Conservation (phyloP, 148 eudicot genomes). For the Chenopodium suecicum region DNA sequence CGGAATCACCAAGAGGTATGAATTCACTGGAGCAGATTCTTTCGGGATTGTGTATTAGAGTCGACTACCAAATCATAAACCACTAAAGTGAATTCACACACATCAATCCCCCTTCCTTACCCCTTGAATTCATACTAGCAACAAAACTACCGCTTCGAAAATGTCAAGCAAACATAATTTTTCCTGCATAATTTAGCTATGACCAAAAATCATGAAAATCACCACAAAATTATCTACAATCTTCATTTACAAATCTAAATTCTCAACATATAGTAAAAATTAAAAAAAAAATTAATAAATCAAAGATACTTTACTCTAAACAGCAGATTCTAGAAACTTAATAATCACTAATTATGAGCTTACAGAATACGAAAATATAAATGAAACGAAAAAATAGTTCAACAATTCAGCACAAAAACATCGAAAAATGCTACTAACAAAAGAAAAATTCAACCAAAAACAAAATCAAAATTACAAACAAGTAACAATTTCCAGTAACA, state of each 20-base stretch:
- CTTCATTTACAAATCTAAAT: slow-evolving; percentile 6
- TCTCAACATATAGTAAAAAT: background rate
- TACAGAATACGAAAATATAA: background rate
- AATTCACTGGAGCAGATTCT: background rate
- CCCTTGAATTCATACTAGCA: background rate
- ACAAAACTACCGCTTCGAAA: background rate
- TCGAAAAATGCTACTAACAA: background rate
- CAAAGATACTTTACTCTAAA: background rate
- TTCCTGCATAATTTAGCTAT: background rate
- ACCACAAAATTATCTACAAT: background rate
- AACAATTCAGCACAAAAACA: slow-evolving; percentile 13
- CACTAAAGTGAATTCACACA: background rate
- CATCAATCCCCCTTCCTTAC: background rate
- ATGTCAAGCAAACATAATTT: background rate
- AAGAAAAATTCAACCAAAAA: background rate
- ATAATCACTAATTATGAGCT: background rate
- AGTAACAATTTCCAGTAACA: background rate
- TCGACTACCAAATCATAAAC: background rate
- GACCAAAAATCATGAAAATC: slow-evolving; percentile 1
- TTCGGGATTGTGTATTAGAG: background rate
- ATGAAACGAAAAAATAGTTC: background rate
- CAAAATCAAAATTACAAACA: background rate
- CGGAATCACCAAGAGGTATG: background rate
- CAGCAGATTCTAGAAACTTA: background rate
- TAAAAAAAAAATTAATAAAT: background rate